Evolutionary conservation across 495 filamentous ascomycete genomes (phyloP).

Genomic region (Poronia punctata): DNA sequence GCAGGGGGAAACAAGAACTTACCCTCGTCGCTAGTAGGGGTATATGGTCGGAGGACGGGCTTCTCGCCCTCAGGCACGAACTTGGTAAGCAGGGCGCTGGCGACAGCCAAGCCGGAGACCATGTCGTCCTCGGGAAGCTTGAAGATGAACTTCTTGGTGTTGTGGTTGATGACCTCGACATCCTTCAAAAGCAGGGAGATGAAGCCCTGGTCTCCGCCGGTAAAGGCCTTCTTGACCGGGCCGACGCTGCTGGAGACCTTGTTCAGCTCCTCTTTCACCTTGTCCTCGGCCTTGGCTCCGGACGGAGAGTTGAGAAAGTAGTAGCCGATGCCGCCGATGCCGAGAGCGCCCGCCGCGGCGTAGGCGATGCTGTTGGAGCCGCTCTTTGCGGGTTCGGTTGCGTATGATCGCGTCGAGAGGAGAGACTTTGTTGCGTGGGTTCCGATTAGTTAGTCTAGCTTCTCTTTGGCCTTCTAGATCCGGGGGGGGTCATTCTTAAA

Average conservation of each 20-base stretch:
- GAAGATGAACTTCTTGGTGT: constrained; percentile 85
- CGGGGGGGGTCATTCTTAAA: no score
- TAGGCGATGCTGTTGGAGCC: constrained; percentile 40
- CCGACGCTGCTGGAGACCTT: constrained; percentile 21
- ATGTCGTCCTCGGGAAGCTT: constrained; percentile 73
- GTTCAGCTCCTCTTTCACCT: constrained; percentile 32
- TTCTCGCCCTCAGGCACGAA: constrained; percentile 77
- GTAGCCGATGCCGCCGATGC: constrained; percentile 41
- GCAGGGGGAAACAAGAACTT: constrained; percentile 18
- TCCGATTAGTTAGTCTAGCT: neutral
- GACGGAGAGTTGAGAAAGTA: constrained; percentile 44
- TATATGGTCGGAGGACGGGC: constrained; percentile 83
- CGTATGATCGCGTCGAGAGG: constrained; percentile 42
- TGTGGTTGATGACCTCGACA: constrained; percentile 73
- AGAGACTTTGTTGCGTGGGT: no score
- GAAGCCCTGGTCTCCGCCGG: constrained; percentile 81
- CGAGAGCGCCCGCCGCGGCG: constrained; percentile 27
- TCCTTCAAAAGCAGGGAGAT: constrained; percentile 70
- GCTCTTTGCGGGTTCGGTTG: constrained; percentile 39
- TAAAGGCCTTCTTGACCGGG: constrained; percentile 55
- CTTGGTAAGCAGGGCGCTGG: constrained; percentile 83
- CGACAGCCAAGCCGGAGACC: constrained; percentile 70
- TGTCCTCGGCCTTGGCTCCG: constrained; percentile 41
- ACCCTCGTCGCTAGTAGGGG: constrained; percentile 82
- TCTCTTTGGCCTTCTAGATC: neutral